Percentiles rank a stretch among this genome's conserved stretches.
Evolutionary conservation across 257 asterid genomes (phyloP).

Genomic region (Rauvolfia tetraphylla): DNA sequence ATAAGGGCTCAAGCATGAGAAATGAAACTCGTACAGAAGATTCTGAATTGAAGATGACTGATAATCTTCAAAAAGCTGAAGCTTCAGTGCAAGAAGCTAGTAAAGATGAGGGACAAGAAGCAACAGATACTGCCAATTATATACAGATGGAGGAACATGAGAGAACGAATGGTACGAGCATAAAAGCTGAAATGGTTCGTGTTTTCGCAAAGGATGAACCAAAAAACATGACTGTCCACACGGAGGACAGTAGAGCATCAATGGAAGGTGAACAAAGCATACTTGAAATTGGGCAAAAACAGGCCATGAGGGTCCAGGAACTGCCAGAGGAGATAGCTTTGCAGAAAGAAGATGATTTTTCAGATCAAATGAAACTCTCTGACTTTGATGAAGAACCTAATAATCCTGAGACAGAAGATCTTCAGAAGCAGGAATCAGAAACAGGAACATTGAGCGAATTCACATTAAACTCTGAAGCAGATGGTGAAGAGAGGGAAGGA

Average conservation of each 20-base stretch:
- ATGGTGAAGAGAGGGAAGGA: slow-evolving; percentile 19
- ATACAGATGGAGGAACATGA: slow-evolving; percentile 7
- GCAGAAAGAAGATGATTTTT: slow-evolving; percentile 16
- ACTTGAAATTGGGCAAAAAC: slow-evolving; percentile 17
- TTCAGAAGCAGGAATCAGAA: slow-evolving; percentile 28
- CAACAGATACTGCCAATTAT: slow-evolving; percentile 9
- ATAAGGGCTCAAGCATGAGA: not conserved
- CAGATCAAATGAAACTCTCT: slow-evolving; percentile 20
- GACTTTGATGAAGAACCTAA: slow-evolving; percentile 20
- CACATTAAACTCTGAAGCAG: slow-evolving; percentile 11
- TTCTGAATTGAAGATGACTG: slow-evolving; percentile 4
- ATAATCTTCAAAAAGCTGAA: slow-evolving; percentile 10
- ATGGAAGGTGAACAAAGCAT: not conserved
- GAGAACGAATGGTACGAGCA: slow-evolving; percentile 1
- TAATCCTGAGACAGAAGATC: slow-evolving; percentile 19
- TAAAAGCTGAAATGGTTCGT: slow-evolving; percentile 4
- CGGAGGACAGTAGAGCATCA: slow-evolving; percentile 13
- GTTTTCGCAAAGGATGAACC: slow-evolving; percentile 9
- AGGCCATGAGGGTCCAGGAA: slow-evolving; percentile 9
- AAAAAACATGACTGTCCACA: not conserved
- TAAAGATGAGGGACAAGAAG: slow-evolving; percentile 6
- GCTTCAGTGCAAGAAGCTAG: slow-evolving; percentile 15
- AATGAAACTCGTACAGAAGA: slow-evolving; percentile 14
- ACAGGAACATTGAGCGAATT: slow-evolving; percentile 15
- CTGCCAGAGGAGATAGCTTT: slow-evolving; percentile 12